Base-by-base conservation (phyloP, 805 yeast species). In the Nakazawaea holstii region DNA sequence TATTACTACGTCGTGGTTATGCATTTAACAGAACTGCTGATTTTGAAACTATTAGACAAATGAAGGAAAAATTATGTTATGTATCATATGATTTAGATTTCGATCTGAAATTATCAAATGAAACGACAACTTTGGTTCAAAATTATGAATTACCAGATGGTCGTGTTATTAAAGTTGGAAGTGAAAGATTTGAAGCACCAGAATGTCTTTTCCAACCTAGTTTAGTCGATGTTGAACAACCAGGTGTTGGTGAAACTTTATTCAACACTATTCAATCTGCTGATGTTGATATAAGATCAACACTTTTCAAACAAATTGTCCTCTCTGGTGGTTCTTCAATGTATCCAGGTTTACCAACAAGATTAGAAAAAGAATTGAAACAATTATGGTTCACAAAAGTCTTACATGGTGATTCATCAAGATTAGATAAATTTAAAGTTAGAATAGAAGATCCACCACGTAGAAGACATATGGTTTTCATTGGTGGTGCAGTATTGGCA, bases 11-110 rank as follows among this genome's bases (percentile, higher is more conserved):
- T 68, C 83, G 97, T 57, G 99, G 99, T 40, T 94, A 94, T 66
- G 97, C 98, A 2, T 92, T 94, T 70, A 94, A 94, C 73, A 82
- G 99, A 73, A 91, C 96, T 38, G 98, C 99, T 8, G 99, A 94
- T 72, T 95, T 95, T 59, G 99, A 94, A 70, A 94, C 98, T 2
- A 97, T 94, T 41, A 88, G 99, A 62, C 97, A 90, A 69, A 92
- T 94, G 62, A 94, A 94, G 69, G 99, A 94, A 70, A 91, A 94
- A 67, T 71, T 89, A 59, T 90, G 97, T 68, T 94, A 94, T 64
- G 96, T 94, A 40, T 87, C 96, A 14, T 92, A 94, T 64, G 98
- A 94, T 66, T 76, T 94, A 60, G 94, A 86, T 58, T 78, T 92
- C 56, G 99, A 94, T 69, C 73, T 87, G 28, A 87, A 82, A 62